Percentiles rank a stretch among this genome's conserved stretches.
Evolutionary conservation across 345 rosid species (phyloP).

Genomic region (Citrus medica): DNA sequence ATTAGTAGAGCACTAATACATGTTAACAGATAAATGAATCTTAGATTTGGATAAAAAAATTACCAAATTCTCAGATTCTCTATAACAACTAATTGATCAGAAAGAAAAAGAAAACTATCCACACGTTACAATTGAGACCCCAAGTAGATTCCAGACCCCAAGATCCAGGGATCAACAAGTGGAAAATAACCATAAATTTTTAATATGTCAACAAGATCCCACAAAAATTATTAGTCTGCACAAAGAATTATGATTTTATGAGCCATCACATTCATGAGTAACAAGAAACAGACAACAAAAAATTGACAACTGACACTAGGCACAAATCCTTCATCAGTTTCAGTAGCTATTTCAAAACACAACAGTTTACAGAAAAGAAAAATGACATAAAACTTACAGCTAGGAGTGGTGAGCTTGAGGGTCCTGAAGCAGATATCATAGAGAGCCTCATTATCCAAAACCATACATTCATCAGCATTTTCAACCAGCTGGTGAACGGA

Average conservation of each 20-base stretch:
- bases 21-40: too few relatives aligned
- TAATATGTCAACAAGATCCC: neutral
- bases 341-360: too few relatives aligned
- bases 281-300: neutral
- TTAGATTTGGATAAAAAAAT: neutral
- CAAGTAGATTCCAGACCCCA: neutral
- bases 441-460: conserved; percentile 68
- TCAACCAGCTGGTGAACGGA: conserved; percentile 76
- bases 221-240: neutral
- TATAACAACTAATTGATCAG: neutral
- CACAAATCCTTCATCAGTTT: neutral
- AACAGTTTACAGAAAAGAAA: neutral
- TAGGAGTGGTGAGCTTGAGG: conserved; percentile 71
- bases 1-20: neutral
- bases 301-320: neutral
- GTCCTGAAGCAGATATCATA: conserved; percentile 77
- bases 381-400: conserved; percentile 43
- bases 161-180: neutral
- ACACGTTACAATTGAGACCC: neutral
- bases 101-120: neutral
- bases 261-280: neutral
- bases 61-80: neutral
- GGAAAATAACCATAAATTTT: neutral
- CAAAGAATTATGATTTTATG: neutral
- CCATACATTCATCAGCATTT: conserved; percentile 79